Evolutionary conservation across 345 rosid genomes (phyloP), one percentile per base, ranked within the genome.

Genomic region (Salix brachista): DNA sequence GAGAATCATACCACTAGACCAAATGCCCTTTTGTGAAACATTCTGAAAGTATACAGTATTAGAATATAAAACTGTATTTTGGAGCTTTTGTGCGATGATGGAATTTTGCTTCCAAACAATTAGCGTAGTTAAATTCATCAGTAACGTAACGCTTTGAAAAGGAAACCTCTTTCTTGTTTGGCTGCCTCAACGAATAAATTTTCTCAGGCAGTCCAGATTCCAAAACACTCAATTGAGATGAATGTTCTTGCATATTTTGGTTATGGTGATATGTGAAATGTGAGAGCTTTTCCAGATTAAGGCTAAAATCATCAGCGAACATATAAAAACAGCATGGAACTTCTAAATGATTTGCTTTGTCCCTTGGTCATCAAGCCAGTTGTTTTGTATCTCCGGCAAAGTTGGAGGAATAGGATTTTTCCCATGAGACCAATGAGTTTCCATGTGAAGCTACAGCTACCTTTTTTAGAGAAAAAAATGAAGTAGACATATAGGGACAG

Each of bases 1-100:
- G 81, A 90, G 91, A 88, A 90, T 88, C 91, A 88, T 88, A 84
- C 93, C 91, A 89, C 90, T 88, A 85, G 84, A 87, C 94, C 89
- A 89, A 87, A 85, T 88, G 89, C 88, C 90, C 88, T 0, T 2
- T 9, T 10, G 44, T 0, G 13, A 2, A 41, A 2, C 1, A 0
- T 5, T 9, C 12, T 9, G 3, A 8, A 4, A 32, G 5, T 32
- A 32, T 32, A 32, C 0, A 4, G 0, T 3, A 32, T 32, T 0
- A 32, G 34, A 32, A 4, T 0, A 32, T 32, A 0, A 32, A 0
- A 32, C 0, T 32, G 4, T 32, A 3, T 52, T 52, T 18, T 0
- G 23, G 10, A 52, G n/a, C 58, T 52, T 18, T 50, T 50, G n/a
- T 19, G 58, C 19, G 2, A 52, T 52, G 2, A 52, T 52, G 8